Conservation (phyloP, 768 basidiomycete genomes). For the Tylopilus sp. region DNA sequence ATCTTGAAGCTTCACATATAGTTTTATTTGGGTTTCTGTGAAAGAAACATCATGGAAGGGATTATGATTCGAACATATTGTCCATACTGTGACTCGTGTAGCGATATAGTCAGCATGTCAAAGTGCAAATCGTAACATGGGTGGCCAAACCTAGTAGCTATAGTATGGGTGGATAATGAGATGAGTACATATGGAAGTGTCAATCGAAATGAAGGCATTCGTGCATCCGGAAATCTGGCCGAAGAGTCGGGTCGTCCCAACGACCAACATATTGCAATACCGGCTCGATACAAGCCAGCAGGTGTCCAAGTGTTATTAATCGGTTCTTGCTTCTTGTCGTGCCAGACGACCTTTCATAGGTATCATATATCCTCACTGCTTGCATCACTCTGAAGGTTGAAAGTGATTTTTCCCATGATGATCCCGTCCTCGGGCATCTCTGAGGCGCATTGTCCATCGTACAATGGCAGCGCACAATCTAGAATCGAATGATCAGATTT, state of each 20-base stretch:
- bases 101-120: conserved; percentile 1
- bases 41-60: not conserved
- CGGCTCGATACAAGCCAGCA: too few species aligned
- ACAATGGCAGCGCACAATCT: conserved; percentile 24
- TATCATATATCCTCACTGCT: not conserved
- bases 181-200: not conserved
- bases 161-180: not conserved
- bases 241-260: not conserved
- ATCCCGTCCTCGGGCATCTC: conserved; percentile 18
- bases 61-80: not conserved
- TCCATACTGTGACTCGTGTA: not conserved
- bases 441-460: conserved; percentile 7
- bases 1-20: too few species aligned
- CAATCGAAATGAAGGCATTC: not conserved
- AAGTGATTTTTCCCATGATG: conserved; percentile 23
- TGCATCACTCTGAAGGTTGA: conserved; percentile 8
- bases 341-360: not conserved
- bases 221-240: not conserved
- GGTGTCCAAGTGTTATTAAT: not conserved
- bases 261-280: not conserved
- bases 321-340: not conserved
- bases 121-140: not conserved
- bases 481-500: not conserved
- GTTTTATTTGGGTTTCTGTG: not conserved
- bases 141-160: not conserved